These are phyloP conservation scores for Podila minutissima DNA, from an alignment of 192 early-diverging fungal genomes.

Conservation along the genomic window DNA sequence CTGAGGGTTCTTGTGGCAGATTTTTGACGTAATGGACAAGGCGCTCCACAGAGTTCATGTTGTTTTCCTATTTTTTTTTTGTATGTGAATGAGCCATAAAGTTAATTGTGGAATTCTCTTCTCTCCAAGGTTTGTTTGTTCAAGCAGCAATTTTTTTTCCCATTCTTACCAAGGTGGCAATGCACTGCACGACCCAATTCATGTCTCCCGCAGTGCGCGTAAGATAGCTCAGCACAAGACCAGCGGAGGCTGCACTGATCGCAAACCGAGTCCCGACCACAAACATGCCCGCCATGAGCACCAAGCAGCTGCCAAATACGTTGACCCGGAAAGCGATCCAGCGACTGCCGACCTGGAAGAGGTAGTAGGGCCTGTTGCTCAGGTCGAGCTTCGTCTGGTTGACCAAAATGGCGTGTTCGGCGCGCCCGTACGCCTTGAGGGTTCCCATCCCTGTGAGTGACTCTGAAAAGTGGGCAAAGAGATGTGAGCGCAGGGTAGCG, in stretches of 20 bases:
- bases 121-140: too few species aligned
- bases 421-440: constrained; percentile 73
- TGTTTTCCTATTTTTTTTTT: constrained; percentile 9
- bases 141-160: neutral
- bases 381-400: constrained; percentile 76
- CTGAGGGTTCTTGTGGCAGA: constrained; percentile 3
- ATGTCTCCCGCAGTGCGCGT: constrained; percentile 71
- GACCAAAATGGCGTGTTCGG: neutral
- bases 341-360: constrained; percentile 71
- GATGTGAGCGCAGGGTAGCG: constrained; percentile 74
- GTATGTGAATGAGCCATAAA: too few species aligned
- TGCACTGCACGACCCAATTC: constrained; percentile 64
- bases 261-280: constrained; percentile 68
- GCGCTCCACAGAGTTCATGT: constrained; percentile 24
- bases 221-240: constrained; percentile 70
- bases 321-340: constrained; percentile 79
- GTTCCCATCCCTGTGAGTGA: constrained; percentile 78
- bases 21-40: constrained; percentile 12
- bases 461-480: constrained; percentile 82
- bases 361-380: constrained; percentile 82
- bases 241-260: constrained; percentile 77
- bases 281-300: constrained; percentile 79
- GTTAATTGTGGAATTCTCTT: too few species aligned
- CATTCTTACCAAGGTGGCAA: constrained; percentile 76
- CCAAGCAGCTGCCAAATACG: constrained; percentile 75